phyloP scores from a whole-genome alignment of 768 basidiomycete genomes.

The Mycena sanguinolenta region DNA sequence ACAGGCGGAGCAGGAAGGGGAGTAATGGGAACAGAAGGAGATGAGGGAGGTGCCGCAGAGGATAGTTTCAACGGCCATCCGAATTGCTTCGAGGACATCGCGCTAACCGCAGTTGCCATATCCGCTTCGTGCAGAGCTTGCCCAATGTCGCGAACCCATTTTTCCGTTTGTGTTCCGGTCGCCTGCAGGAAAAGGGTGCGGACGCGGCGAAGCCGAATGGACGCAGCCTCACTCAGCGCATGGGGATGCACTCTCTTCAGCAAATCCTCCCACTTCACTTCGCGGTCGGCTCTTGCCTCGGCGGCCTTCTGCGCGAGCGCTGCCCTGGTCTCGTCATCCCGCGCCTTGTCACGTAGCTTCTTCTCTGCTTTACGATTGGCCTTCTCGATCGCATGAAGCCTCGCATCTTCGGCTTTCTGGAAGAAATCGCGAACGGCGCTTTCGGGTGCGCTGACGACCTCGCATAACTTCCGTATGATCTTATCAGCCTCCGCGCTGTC shows the following conservation, averaged over 20 bases:
- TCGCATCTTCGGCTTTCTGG: conserved; percentile 52
- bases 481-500: conserved; percentile 51
- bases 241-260: conserved; percentile 68
- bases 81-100: conserved; percentile 4
- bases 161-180: conserved; percentile 58
- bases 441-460: conserved; percentile 69
- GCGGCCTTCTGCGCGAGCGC: conserved; percentile 74
- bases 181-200: conserved; percentile 72
- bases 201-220: conserved; percentile 67
- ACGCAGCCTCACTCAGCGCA: conserved; percentile 60
- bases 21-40: conserved; percentile 37
- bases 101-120: conserved; percentile 45
- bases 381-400: conserved; percentile 59
- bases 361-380: conserved; percentile 51
- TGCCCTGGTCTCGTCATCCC: conserved; percentile 61
- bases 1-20: conserved; percentile 52
- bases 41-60: conserved; percentile 8
- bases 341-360: conserved; percentile 50
- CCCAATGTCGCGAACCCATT: conserved; percentile 76
- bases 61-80: conserved; percentile 13
- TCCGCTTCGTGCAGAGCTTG: conserved; percentile 70
- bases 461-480: conserved; percentile 62
- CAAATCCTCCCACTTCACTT: conserved; percentile 75
- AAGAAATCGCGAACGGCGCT: conserved; percentile 63
- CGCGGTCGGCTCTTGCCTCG: conserved; percentile 69